Conservation (phyloP, 345 rosid species). For the Brassica incana region DNA sequence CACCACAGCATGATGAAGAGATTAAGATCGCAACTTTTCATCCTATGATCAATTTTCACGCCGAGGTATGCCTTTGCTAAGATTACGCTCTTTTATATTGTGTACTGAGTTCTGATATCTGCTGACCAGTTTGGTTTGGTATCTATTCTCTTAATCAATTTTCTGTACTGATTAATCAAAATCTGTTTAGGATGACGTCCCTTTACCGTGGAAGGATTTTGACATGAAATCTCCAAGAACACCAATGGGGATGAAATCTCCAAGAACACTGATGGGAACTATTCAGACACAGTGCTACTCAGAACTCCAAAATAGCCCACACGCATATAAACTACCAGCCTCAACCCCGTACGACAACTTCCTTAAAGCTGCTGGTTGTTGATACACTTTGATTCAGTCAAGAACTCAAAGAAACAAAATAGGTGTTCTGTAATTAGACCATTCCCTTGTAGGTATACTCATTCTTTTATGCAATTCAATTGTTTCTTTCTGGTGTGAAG, state of each 20-base stretch:
- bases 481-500: conserved; percentile 23
- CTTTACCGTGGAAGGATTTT: conserved; percentile 42
- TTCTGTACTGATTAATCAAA: neutral
- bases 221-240: conserved; percentile 29
- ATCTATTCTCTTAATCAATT: too few species aligned
- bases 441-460: conserved; percentile 24
- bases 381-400: conserved; percentile 20
- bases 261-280: conserved; percentile 25
- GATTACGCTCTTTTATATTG: neutral
- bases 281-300: conserved; percentile 36
- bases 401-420: neutral
- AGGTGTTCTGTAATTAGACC: conserved; percentile 20
- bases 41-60: conserved; percentile 27
- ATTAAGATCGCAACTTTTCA: conserved; percentile 33
- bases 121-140: neutral
- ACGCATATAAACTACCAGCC: conserved; percentile 39
- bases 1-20: conserved; percentile 39
- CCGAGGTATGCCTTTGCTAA: conserved; percentile 28
- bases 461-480: conserved; percentile 31
- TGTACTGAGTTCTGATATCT: neutral
- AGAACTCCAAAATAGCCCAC: conserved; percentile 27
- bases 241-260: conserved; percentile 19
- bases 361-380: conserved; percentile 49
- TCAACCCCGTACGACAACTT: conserved; percentile 42
- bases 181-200: conserved; percentile 41